Conservation (phyloP, 106 monocot genomes). For the Platanthera zijinensis region DNA sequence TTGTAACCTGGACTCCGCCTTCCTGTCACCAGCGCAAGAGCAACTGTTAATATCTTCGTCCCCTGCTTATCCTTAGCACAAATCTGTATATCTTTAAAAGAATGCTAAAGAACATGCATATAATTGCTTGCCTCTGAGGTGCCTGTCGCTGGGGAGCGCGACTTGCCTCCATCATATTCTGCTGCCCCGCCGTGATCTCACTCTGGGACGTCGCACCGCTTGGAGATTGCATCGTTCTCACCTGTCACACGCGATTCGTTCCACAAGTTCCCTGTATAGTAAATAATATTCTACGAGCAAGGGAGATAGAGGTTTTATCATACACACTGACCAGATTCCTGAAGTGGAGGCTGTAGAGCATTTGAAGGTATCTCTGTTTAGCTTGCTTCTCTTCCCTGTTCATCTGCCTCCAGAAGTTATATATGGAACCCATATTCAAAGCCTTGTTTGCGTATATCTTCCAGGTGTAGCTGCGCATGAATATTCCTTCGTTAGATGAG, state of each 20-base stretch:
- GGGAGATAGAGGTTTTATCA: background rate
- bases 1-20: constrained; percentile 2
- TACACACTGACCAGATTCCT: constrained; percentile 32
- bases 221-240: background rate
- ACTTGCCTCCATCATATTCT: background rate
- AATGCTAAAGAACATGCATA: constrained; percentile 2
- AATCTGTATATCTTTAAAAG: constrained; percentile 5
- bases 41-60: constrained; percentile 6
- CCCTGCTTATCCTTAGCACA: constrained; percentile 1
- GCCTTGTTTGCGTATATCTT: constrained; percentile 94
- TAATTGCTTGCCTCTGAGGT: constrained; percentile 9
- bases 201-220: background rate
- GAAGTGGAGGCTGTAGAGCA: constrained; percentile 91
- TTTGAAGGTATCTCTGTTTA: constrained; percentile 67
- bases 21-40: constrained; percentile 10
- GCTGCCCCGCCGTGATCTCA: background rate
- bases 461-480: constrained; percentile 73
- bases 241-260: background rate
- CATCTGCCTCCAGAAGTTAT: constrained; percentile 70
- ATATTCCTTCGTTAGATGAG: background rate
- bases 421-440: constrained; percentile 75
- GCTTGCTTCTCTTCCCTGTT: constrained; percentile 76
- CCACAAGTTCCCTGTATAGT: background rate
- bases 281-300: background rate
- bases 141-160: background rate